These are phyloP conservation scores for Pleurotus giganteus DNA, from an alignment of 768 basidiomycete genomes.

Conservation along the genomic window DNA sequence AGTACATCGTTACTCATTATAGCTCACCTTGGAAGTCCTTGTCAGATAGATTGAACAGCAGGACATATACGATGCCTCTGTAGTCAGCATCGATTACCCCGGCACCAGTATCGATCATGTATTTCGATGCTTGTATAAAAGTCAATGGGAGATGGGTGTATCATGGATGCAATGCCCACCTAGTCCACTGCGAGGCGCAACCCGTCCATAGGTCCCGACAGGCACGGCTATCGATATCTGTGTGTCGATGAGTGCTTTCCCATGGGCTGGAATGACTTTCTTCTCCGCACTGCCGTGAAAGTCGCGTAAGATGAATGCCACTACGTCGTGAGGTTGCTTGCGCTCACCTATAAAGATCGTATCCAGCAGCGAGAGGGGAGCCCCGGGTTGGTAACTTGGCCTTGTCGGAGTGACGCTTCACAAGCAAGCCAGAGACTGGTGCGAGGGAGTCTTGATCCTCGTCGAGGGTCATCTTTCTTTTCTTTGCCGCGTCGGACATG, in stretches of 20 bases:
- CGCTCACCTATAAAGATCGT: conserved; percentile 89
- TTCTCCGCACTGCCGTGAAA: conserved; percentile 65
- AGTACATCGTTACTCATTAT: background rate
- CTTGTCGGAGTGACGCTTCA: conserved; percentile 82
- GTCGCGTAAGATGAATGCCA: conserved; percentile 5
- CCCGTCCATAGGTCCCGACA: conserved; percentile 89
- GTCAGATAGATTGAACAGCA: conserved; percentile 92
- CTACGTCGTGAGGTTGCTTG: conserved; percentile 11
- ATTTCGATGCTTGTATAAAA: conserved; percentile 96
- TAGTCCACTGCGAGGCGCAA: conserved; percentile 93
- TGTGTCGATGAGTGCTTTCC: conserved; percentile 89
- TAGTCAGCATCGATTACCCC: conserved; percentile 98
- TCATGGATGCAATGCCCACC: conserved; percentile 48
- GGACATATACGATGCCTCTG: conserved; percentile 84
- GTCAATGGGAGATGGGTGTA: background rate
- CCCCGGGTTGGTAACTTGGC: conserved; percentile 87
- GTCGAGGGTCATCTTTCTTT: conserved; percentile 55
- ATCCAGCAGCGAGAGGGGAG: conserved; percentile 84
- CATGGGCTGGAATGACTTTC: conserved; percentile 81
- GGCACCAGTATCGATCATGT: conserved; percentile 97
- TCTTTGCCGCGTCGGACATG: conserved; percentile 43
- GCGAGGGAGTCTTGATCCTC: conserved; percentile 29
- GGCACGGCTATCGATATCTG: conserved; percentile 95
- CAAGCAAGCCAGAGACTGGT: conserved; percentile 56
- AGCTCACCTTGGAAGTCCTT: conserved; percentile 78